Conservation (phyloP, 2,329 filamentous ascomycete genomes). For the Cercospora beticola region DNA sequence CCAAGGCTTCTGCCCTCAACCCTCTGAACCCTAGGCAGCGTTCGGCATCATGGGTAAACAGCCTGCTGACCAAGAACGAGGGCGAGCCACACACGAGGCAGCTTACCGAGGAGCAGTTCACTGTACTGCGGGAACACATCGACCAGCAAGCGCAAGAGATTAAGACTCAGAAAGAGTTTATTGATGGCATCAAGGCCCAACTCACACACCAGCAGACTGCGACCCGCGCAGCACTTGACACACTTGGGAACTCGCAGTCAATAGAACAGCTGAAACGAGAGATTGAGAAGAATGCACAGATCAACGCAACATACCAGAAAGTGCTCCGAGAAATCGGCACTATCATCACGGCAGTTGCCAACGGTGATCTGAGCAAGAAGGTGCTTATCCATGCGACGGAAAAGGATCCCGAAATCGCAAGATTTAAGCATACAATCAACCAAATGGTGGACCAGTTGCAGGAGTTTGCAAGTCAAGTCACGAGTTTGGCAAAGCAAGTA, state of each 20-base stretch:
- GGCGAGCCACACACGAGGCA: slow-evolving; percentile 50
- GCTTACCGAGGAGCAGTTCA: slow-evolving; percentile 78
- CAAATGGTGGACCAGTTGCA: slow-evolving; percentile 99
- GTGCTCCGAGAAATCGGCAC: slow-evolving; percentile 94
- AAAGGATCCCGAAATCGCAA: slow-evolving; percentile 97
- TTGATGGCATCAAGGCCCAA: slow-evolving; percentile 81
- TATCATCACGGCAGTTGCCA: slow-evolving; percentile 93
- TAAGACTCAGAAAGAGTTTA: slow-evolving; percentile 79
- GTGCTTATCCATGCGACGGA: slow-evolving; percentile 93
- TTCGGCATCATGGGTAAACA: slow-evolving; percentile 50
- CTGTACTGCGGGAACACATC: slow-evolving; percentile 83
- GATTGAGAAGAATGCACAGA: slow-evolving; percentile 94
- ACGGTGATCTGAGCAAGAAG: slow-evolving; percentile 94
- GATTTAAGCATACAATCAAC: slow-evolving; percentile 97
- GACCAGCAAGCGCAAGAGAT: slow-evolving; percentile 92
- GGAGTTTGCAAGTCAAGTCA: slow-evolving; percentile 94
- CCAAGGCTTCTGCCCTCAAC: slow-evolving; percentile 29
- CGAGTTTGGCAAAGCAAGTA: slow-evolving; percentile 89
- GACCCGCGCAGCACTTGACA: slow-evolving; percentile 77
- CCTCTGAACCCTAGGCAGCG: slow-evolving; percentile 33
- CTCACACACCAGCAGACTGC: slow-evolving; percentile 81
- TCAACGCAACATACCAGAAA: slow-evolving; percentile 98
- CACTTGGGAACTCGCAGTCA: slow-evolving; percentile 79
- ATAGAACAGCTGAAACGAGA: slow-evolving; percentile 89
- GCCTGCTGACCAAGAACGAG: slow-evolving; percentile 56